Conservation (phyloP, 1,284 basidiomycete genomes). For the Sphagnurus paluster region DNA sequence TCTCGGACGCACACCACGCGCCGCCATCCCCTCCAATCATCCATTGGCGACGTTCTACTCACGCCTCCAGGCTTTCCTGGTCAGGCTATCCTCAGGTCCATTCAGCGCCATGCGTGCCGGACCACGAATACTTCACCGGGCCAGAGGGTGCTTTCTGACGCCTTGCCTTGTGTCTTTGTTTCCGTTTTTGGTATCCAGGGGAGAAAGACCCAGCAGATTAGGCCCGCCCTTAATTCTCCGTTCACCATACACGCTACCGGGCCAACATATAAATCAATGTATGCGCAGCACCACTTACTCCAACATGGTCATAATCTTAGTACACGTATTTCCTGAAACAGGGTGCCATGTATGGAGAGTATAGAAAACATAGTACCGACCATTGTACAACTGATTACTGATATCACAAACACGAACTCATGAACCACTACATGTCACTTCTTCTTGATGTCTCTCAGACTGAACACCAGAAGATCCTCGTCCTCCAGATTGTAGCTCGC, state of each 20-base stretch:
- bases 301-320: neutral
- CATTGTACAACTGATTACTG: constrained; percentile 12
- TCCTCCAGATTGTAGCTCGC: constrained; percentile 89
- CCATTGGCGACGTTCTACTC: constrained; percentile 9
- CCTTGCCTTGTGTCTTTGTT: constrained; percentile 5
- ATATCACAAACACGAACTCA: constrained; percentile 3
- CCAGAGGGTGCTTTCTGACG: neutral
- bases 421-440: constrained; percentile 39
- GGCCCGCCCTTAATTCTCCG: neutral
- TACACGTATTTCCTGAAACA: neutral
- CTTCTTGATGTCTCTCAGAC: constrained; percentile 75
- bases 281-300: neutral
- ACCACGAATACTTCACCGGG: constrained; percentile 4
- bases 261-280: constrained; percentile 1
- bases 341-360: neutral
- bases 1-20: neutral
- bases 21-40: constrained; percentile 16
- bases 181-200: constrained; percentile 16
- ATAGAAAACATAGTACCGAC: neutral
- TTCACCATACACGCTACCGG: neutral
- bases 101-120: constrained; percentile 15
- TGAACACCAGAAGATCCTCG: constrained; percentile 78
- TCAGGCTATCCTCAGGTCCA: constrained; percentile 7
- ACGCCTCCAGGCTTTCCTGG: constrained; percentile 4
- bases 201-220: constrained; percentile 18